phyloP scores from a whole-genome alignment of 1,139 yeast genomes.

The Hemisphaericaspora subhashii region DNA sequence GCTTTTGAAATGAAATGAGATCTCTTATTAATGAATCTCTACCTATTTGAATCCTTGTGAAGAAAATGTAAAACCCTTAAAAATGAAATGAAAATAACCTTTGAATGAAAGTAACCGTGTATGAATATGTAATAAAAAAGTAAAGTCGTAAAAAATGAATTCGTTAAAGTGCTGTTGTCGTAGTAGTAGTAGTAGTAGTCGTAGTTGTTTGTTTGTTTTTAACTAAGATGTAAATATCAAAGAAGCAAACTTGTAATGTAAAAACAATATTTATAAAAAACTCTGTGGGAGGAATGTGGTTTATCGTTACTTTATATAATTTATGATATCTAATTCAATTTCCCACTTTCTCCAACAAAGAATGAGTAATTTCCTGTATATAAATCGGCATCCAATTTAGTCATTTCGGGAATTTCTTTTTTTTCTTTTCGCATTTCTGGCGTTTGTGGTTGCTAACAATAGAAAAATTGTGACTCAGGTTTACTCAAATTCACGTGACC shows the following conservation, averaged over 20 bases:
- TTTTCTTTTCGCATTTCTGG: neutral
- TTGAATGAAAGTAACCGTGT: neutral
- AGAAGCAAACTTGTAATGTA: neutral
- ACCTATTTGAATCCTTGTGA: neutral
- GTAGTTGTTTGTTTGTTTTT: neutral
- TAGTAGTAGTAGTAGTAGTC: neutral
- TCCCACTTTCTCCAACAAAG: neutral
- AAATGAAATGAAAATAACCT: neutral
- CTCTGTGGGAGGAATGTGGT: neutral
- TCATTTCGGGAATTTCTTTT: neutral
- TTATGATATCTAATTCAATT: neutral
- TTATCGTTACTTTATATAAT: neutral
- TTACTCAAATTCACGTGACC: neutral
- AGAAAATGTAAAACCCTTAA: neutral
- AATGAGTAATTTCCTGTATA: neutral
- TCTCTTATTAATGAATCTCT: neutral
- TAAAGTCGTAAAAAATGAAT: neutral
- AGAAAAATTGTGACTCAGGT: neutral
- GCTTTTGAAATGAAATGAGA: neutral
- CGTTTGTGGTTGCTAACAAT: too few species aligned
- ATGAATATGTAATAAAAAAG: neutral
- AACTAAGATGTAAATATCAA: neutral
- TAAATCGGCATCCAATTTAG: neutral
- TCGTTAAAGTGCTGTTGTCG: neutral
- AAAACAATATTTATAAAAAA: too few species aligned